Evolutionary conservation across 2,329 filamentous ascomycete species (phyloP).

Genomic region (Fusarium pseudocircinatum): DNA sequence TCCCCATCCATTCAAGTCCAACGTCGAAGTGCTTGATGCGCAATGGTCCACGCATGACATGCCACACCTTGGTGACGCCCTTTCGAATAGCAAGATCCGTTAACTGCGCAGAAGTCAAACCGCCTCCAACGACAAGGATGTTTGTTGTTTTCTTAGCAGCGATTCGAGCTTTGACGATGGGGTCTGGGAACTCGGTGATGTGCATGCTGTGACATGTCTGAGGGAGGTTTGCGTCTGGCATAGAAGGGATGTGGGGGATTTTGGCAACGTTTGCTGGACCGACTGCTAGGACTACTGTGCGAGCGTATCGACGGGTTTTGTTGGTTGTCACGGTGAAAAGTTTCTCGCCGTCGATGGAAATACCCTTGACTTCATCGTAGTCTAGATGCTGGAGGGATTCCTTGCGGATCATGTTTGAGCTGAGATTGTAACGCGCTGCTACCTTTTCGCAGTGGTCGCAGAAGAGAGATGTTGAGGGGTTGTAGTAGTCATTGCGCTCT

Average conservation of each 20-base stretch:
- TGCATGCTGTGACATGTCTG: conserved; percentile 73
- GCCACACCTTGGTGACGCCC: conserved; percentile 74
- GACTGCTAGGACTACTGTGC: conserved; percentile 74
- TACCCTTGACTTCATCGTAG: conserved; percentile 60
- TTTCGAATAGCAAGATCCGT: conserved; percentile 71
- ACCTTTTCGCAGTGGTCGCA: conserved; percentile 69
- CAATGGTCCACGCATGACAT: conserved; percentile 70
- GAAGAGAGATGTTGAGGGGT: conserved; percentile 70
- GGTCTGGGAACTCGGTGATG: conserved; percentile 66
- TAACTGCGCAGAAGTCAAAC: conserved; percentile 79
- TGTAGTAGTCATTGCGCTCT: conserved; percentile 76
- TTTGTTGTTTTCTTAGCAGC: conserved; percentile 62
- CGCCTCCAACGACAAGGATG: conserved; percentile 77
- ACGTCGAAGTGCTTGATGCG: conserved; percentile 82
- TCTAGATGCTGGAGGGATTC: conserved; percentile 69
- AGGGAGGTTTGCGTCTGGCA: conserved; percentile 40
- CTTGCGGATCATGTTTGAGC: conserved; percentile 64
- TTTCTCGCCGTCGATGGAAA: conserved; percentile 58
- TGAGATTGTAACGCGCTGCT: conserved; percentile 61
- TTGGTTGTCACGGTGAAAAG: conserved; percentile 73
- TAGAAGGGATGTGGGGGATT: conserved; percentile 53
- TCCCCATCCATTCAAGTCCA: conserved; percentile 81
- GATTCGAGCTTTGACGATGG: conserved; percentile 63
- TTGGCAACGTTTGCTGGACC: conserved; percentile 72
- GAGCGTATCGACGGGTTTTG: conserved; percentile 63